Evolutionary conservation across 352 stramenopile genomes (phyloP).

Genomic region (Salisapilia sapeloensis): DNA sequence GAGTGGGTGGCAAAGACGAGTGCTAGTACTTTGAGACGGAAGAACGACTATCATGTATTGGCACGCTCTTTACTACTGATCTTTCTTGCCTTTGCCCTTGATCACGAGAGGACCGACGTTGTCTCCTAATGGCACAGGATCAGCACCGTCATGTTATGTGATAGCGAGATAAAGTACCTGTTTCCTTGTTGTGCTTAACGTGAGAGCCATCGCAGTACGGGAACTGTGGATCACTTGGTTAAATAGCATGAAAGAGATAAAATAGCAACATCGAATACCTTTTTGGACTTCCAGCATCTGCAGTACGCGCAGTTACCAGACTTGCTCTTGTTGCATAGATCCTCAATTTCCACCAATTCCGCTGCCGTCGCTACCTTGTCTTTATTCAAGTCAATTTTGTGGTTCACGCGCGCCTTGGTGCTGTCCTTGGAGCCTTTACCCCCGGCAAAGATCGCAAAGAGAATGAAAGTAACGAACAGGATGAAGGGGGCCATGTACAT

Average conservation of each 20-base stretch:
- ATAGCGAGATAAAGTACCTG: slow-evolving; percentile 7
- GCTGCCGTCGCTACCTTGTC: slow-evolving; percentile 68
- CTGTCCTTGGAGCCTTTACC: slow-evolving; percentile 24
- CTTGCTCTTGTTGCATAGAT: slow-evolving; percentile 53
- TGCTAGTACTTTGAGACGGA: too few species aligned
- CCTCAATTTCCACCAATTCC: slow-evolving; percentile 52
- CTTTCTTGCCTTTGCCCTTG: slow-evolving; percentile 40
- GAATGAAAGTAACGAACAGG: slow-evolving; percentile 52
- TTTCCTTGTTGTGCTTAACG: slow-evolving; percentile 81
- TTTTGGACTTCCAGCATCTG: slow-evolving; percentile 83
- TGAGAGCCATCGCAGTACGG: slow-evolving; percentile 62
- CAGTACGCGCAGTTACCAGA: slow-evolving; percentile 71
- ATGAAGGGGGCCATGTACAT: slow-evolving; percentile 70
- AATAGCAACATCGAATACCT: slow-evolving; percentile 7
- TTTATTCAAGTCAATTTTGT: slow-evolving; percentile 48
- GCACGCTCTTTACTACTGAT: too few species aligned
- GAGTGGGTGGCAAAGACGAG: too few species aligned
- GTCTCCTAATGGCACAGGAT: slow-evolving; percentile 10
- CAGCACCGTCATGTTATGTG: not conserved
- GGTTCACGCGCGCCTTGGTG: slow-evolving; percentile 53
- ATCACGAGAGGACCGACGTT: slow-evolving; percentile 69
- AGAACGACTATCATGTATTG: too few species aligned
- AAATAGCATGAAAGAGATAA: slow-evolving; percentile 1
- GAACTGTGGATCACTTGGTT: slow-evolving; percentile 19
- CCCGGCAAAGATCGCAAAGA: slow-evolving; percentile 26